Percentiles rank a stretch among this genome's conserved stretches.
These are phyloP conservation scores for Magnaporthiopsis incrustans DNA, from an alignment of 2,329 filamentous ascomycete species.

Conservation along the genomic window DNA sequence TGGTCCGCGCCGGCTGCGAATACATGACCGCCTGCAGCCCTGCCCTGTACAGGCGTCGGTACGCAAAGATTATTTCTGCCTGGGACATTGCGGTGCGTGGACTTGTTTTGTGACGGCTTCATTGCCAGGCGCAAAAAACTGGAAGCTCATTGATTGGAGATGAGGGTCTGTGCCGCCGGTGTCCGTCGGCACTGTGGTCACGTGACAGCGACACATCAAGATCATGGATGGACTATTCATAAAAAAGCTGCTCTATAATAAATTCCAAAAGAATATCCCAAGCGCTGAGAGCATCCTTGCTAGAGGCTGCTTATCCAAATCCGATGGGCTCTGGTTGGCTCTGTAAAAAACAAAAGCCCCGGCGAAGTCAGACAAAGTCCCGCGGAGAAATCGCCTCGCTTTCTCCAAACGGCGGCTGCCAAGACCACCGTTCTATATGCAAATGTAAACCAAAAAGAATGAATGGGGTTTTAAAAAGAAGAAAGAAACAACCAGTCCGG, in stretches of 20 bases:
- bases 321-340: background rate
- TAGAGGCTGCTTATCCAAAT: background rate
- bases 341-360: background rate
- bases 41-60: constrained; percentile 60
- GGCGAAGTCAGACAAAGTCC: too few relatives aligned
- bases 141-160: background rate
- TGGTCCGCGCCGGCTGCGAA: constrained; percentile 58
- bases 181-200: background rate
- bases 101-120: background rate
- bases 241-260: background rate
- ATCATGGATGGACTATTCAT: background rate
- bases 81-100: constrained; percentile 21
- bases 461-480: background rate
- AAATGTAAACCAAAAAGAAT: background rate
- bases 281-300: too few relatives aligned
- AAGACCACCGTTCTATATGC: background rate
- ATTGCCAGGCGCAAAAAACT: background rate
- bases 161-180: too few relatives aligned
- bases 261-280: background rate
- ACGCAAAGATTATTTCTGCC: constrained; percentile 51
- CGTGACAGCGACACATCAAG: background rate
- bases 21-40: constrained; percentile 65
- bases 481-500: background rate
- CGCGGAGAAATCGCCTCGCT: background rate
- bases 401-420: background rate